Conservation (phyloP, 352 stramenopile species). For the Globisporangium spinosum region DNA sequence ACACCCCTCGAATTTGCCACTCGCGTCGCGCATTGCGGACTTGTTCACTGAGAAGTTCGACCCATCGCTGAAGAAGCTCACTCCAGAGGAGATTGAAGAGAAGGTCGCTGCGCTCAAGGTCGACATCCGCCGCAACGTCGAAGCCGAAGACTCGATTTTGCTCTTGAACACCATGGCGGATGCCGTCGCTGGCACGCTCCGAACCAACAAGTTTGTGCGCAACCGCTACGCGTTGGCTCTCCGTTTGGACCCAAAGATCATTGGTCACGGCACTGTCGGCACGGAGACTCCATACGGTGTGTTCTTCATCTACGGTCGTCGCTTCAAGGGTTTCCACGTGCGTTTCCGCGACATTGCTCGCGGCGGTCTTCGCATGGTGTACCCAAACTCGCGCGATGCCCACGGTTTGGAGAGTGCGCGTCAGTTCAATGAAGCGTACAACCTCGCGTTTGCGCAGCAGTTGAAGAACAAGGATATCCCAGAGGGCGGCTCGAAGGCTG, state of each 20-base stretch:
- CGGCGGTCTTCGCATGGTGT: constrained; percentile 75
- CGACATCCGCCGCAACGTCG: constrained; percentile 71
- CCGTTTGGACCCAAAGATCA: constrained; percentile 72
- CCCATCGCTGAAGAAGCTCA: constrained; percentile 41
- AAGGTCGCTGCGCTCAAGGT: constrained; percentile 53
- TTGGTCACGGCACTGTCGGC: constrained; percentile 75
- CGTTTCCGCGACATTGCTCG: constrained; percentile 82
- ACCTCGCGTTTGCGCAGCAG: constrained; percentile 81
- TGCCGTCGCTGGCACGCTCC: constrained; percentile 65
- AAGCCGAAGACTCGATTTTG: constrained; percentile 67
- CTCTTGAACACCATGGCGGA: constrained; percentile 80
- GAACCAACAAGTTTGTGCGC: constrained; percentile 81
- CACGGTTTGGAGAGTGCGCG: constrained; percentile 63
- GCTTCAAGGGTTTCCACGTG: constrained; percentile 92
- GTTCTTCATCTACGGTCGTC: constrained; percentile 95
- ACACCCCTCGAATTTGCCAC: constrained; percentile 85
- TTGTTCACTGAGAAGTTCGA: constrained; percentile 92
- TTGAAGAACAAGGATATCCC: constrained; percentile 89
- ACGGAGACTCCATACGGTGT: constrained; percentile 93
- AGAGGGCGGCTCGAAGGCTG: constrained; percentile 80
- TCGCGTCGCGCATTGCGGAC: constrained; percentile 92
- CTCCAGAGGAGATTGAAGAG: constrained; percentile 39
- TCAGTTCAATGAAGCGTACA: constrained; percentile 85
- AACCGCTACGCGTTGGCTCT: constrained; percentile 81
- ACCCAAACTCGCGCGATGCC: constrained; percentile 56